Conservation (phyloP, 208 protist species). For the Leishmania aethiopica region DNA sequence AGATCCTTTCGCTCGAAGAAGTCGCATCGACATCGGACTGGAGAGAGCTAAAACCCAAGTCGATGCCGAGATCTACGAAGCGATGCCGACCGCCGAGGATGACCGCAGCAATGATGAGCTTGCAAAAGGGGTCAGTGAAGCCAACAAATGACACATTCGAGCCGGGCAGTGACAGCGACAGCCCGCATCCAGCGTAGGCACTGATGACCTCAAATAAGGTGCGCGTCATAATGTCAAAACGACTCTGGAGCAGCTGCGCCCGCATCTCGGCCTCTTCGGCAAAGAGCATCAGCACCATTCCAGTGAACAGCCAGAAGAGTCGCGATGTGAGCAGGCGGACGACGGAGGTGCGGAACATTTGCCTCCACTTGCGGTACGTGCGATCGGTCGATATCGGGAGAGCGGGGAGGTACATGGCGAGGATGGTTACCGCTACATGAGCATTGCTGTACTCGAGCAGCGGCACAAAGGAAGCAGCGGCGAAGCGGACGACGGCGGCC, state of each 20-base stretch:
- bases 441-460: constrained; percentile 67
- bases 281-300: constrained; percentile 65
- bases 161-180: constrained; percentile 44
- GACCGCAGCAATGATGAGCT: constrained; percentile 60
- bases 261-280: constrained; percentile 45
- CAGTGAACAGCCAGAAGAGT: constrained; percentile 78
- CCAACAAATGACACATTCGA: constrained; percentile 59
- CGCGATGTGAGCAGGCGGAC: constrained; percentile 73
- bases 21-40: constrained; percentile 27
- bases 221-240: constrained; percentile 76
- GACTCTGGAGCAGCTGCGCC: constrained; percentile 27
- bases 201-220: constrained; percentile 83
- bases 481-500: constrained; percentile 71
- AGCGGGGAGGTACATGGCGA: constrained; percentile 80
- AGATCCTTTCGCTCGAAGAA: neutral
- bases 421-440: constrained; percentile 73
- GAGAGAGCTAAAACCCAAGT: constrained; percentile 61
- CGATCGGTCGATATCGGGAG: constrained; percentile 81
- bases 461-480: constrained; percentile 66
- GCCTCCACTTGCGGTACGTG: constrained; percentile 71
- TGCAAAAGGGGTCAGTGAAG: constrained; percentile 46
- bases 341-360: constrained; percentile 67
- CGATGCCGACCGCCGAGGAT: constrained; percentile 79
- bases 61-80: constrained; percentile 80
- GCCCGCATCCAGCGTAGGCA: constrained; percentile 66